Base-by-base conservation (phyloP, 768 basidiomycete species). In the Amanita molliuscula region DNA sequence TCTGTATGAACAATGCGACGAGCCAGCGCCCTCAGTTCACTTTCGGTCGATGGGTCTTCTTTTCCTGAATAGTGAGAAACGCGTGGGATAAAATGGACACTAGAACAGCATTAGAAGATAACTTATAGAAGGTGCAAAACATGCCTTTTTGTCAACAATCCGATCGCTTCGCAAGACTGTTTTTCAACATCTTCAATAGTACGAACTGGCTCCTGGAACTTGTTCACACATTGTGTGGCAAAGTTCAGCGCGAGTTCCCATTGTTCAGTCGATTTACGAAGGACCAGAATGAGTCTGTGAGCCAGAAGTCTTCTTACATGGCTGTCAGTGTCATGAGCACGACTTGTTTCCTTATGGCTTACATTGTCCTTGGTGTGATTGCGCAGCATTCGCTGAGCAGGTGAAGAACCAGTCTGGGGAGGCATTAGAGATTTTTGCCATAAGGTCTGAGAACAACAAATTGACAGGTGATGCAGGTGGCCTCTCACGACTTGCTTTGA, bases 251-350 rank as follows among this genome's bases (percentile, higher is more conserved):
- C 44, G n/a, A 34, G 44, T 45, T 45, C 44, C 44, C 44, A 45
- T 45, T 45, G 44, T 34, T 45, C 44, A 34, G 33, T 45, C 31
- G 33, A 45, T 45, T 45, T 45, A 34, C 44, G 31, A 45, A 45
- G 44, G 29, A 34, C 44, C 44, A 47, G 51, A 46, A 47, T 34
- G 20, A 44, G 37, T 50, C 49, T 50, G 49, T 43, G 31, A 44
- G 40, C 40, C 41, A 50, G 49, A 50, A 40, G 49, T 50, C 49
- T 50, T 50, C 49, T 50, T 50, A 44, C 41, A 50, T 16, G 49
- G 29, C 49, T 20, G n/a, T 50, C 49, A 50, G 49, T 50, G 26
- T 43, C 49, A 50, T 44, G 25, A 51, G 50, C 23, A 51, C 28
- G 43, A 45, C 38, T 45, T 42, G 38, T 44, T 42, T 50, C 42